Percentiles rank a stretch among this genome's conserved stretches.
phyloP scores from a whole-genome alignment of 768 basidiomycete species.

The Panaeolus cyanescens region DNA sequence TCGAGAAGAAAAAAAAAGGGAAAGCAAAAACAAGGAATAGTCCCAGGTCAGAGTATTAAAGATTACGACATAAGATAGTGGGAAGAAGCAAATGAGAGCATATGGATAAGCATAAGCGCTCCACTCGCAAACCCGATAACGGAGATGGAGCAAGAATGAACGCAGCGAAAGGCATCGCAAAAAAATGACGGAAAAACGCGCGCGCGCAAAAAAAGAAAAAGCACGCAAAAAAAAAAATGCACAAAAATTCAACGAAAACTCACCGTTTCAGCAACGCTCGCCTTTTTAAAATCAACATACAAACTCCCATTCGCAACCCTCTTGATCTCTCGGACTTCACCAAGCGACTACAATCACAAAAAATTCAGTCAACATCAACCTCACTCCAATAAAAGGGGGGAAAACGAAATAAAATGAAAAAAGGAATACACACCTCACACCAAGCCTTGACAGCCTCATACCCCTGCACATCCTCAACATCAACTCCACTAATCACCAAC shows the following conservation, averaged over 20 bases:
- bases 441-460: constrained; percentile 33
- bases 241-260: constrained; percentile 14
- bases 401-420: neutral
- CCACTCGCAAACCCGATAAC: no score
- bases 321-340: constrained; percentile 32
- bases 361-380: neutral
- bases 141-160: no score
- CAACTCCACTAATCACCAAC: constrained; percentile 34
- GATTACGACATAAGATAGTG: no score
- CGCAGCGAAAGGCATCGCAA: neutral
- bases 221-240: neutral
- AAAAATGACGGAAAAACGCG: neutral
- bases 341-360: constrained; percentile 23
- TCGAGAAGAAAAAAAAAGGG: neutral
- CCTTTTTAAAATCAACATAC: constrained; percentile 37
- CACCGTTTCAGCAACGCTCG: constrained; percentile 39
- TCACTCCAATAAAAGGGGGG: neutral
- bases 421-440: constrained; percentile 30
- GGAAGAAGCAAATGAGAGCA: no score
- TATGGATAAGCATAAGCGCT: no score
- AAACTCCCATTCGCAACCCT: constrained; percentile 26
- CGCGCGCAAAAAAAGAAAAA: neutral
- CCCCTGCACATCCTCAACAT: constrained; percentile 21
- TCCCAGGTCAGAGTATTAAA: no score
- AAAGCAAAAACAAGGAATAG: no score